Conservation (phyloP, 2,329 filamentous ascomycete genomes). For the Albophoma yamanashiensis region DNA sequence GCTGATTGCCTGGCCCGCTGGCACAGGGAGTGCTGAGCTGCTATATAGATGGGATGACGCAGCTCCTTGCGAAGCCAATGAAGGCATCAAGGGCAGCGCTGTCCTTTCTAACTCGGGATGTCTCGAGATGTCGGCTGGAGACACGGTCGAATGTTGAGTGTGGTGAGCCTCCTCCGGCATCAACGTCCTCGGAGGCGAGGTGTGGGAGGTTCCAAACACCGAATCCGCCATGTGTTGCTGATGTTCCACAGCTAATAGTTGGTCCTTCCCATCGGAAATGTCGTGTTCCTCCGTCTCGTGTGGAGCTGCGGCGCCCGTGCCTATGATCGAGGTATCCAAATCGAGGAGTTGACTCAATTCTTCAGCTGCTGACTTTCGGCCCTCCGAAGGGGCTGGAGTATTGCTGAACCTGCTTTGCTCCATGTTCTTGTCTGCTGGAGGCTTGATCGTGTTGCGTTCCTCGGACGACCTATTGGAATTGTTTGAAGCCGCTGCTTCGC, state of each 20-base stretch:
- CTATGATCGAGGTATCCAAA: constrained; percentile 4
- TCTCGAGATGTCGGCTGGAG: constrained; percentile 26
- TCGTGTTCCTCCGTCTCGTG: neutral
- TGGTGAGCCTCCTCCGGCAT: constrained; percentile 10
- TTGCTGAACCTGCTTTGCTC: neutral
- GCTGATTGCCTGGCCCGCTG: constrained; percentile 13
- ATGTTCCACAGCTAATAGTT: constrained; percentile 9
- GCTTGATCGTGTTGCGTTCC: neutral
- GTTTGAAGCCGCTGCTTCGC: neutral
- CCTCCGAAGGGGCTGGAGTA: neutral
- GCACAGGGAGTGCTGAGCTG: constrained; percentile 13
- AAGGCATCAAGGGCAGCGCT: constrained; percentile 10
- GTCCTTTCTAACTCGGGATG: constrained; percentile 12
- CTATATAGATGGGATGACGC: constrained; percentile 8
- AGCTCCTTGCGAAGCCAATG: constrained; percentile 8
- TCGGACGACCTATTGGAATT: neutral
- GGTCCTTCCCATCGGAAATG: constrained; percentile 2
- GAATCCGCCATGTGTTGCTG: constrained; percentile 10
- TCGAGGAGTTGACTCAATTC: constrained; percentile 7
- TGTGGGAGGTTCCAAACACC: constrained; percentile 8
- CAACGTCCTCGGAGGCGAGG: constrained; percentile 9
- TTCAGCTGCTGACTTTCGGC: constrained; percentile 5
- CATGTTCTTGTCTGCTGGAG: constrained; percentile 1
- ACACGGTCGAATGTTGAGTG: constrained; percentile 20
- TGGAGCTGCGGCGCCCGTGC: neutral